Evolutionary conservation across 305 asterid species (phyloP).

Genomic region (Fraxinus sp.): DNA sequence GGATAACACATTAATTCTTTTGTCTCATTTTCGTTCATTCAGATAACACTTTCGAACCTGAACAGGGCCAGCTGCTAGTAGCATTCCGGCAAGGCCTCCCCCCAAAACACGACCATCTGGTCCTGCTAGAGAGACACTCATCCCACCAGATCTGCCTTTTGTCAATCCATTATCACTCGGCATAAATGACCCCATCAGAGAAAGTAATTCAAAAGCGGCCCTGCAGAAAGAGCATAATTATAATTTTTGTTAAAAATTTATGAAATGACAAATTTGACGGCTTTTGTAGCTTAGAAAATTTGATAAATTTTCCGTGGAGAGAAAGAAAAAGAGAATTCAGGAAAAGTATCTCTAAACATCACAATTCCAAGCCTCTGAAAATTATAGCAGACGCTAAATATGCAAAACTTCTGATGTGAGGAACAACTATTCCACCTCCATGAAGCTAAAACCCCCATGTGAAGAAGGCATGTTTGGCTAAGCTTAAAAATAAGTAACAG

Average conservation of each 20-base stretch:
- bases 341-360: background rate
- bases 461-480: background rate
- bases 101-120: conserved; percentile 96
- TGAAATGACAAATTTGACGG: background rate
- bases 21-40: background rate
- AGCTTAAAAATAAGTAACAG: background rate
- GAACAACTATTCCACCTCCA: background rate
- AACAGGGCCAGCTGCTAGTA: conserved; percentile 79
- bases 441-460: background rate
- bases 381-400: background rate
- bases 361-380: background rate
- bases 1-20: background rate
- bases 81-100: conserved; percentile 93
- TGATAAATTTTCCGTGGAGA: background rate
- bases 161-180: conserved; percentile 76
- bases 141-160: conserved; percentile 85
- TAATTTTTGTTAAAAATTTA: background rate
- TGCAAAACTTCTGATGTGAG: background rate
- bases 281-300: background rate
- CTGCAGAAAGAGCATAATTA: conserved; percentile 39
- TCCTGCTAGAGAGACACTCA: conserved; percentile 86
- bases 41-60: conserved; percentile 52
- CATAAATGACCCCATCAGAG: conserved; percentile 77
- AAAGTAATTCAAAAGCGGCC: conserved; percentile 84
- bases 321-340: background rate